These are phyloP conservation scores for Psilocybe tampanensis DNA, from an alignment of 768 basidiomycete genomes.

Conservation along the genomic window DNA sequence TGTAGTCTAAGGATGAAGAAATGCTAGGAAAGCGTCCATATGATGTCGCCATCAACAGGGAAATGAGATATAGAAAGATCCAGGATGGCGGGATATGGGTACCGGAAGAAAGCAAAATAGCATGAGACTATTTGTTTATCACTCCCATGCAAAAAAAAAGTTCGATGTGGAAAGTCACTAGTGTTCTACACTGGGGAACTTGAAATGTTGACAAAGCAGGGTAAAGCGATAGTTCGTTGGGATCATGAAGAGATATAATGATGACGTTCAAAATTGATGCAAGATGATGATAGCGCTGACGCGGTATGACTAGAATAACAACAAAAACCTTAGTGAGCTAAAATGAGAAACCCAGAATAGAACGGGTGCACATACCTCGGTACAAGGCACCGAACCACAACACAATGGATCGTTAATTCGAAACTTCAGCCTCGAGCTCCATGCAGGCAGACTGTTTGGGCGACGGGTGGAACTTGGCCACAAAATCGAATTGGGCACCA, in stretches of 20 bases:
- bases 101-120: not conserved
- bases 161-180: not conserved
- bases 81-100: not conserved
- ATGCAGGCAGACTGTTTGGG: slow-evolving; percentile 7
- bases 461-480: slow-evolving; percentile 52
- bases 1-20: too few relatives aligned
- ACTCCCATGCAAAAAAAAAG: not conserved
- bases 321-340: not conserved
- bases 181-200: not conserved
- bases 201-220: not conserved
- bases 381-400: not conserved
- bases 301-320: not conserved
- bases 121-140: not conserved
- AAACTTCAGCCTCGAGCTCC: slow-evolving; percentile 5
- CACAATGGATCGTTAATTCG: too few relatives aligned
- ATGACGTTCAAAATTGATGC: not conserved
- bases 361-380: not conserved
- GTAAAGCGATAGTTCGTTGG: not conserved
- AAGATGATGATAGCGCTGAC: not conserved
- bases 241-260: not conserved
- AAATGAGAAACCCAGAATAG: not conserved
- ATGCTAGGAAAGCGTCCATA: not conserved
- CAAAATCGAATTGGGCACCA: slow-evolving; percentile 77
- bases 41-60: not conserved
- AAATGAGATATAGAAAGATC: not conserved